Conservation (phyloP, 441 rosid species). For the Pelargonium cotyledonis region DNA sequence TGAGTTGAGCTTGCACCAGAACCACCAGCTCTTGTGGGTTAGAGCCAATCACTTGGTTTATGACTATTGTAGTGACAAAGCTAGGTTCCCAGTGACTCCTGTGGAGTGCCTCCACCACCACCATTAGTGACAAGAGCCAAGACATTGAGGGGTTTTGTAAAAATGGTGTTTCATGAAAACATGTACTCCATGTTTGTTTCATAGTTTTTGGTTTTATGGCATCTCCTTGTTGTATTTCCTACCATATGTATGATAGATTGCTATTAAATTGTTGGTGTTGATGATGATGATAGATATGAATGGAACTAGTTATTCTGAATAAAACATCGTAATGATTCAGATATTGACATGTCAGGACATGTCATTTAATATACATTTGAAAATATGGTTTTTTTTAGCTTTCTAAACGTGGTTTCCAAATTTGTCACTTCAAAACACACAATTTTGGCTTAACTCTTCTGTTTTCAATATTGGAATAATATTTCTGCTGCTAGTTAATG, state of each 20-base stretch:
- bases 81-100: neutral
- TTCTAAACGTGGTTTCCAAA: too few relatives aligned
- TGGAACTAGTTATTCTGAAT: too few relatives aligned
- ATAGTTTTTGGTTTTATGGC: neutral
- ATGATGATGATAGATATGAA: too few relatives aligned
- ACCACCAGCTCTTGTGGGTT: constrained; percentile 5
- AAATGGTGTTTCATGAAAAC: neutral
- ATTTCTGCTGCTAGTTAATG: too few relatives aligned
- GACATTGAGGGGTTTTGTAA: too few relatives aligned
- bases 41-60: neutral
- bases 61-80: constrained; percentile 1
- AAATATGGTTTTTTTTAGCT: too few relatives aligned
- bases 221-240: neutral
- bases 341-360: too few relatives aligned
- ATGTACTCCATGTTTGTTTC: constrained; percentile 1
- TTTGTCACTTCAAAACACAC: neutral
- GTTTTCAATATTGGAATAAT: too few relatives aligned
- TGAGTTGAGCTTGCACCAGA: neutral
- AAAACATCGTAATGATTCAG: too few relatives aligned
- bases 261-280: too few relatives aligned
- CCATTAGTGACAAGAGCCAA: neutral
- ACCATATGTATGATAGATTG: neutral
- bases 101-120: constrained; percentile 1
- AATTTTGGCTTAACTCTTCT: neutral
- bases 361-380: too few relatives aligned